Evolutionary conservation across 1,284 basidiomycete species (phyloP), one percentile per base, ranked within the genome.

Genomic region (Fomitopsis palustris): DNA sequence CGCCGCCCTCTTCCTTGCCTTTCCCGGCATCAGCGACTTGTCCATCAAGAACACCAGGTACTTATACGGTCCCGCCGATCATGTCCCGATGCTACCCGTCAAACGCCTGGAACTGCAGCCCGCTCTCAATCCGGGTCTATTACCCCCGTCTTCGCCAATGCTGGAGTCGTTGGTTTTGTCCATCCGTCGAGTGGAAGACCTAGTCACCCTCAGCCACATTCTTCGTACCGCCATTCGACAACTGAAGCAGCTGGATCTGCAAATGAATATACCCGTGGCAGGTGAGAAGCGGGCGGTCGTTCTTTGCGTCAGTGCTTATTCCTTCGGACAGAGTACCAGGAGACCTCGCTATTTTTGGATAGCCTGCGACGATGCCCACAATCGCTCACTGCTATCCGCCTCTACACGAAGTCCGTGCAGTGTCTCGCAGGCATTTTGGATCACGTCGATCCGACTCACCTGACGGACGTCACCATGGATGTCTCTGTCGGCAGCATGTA

Each of bases 11-110:
- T 52, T 52, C 33, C 49, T 52, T 31, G 49, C 49, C 9, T 52
- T 52, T 23, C 49, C 49, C 16, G 49, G 31, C 49, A 37, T 52
- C 49, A 52, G 49, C 49, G 49, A 52, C 49, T 37, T 52, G 29
- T 52, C 49, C 33, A 52, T 52, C 49, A 52, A 52, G 31, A 52
- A 52, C 21, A 52, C 49, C 12, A 52, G n/a, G 49, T 52, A 52
- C 49, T 31, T 52, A 23, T 52, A 52, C 25, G 49, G 49, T 21
- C 49, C 49, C 14, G 31, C 19, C 31, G 49, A 52, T n/a, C 49
- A 52, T 23, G 49, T 52, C 14, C 49, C 49, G 6, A 52, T 52
- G 49, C 49, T 52, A 35, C 49, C 49, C 21, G 49, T 52, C 31
- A 52, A 35, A 37, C 49, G 49, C 9, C 33, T 52, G 27, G 49